Evolutionary conservation across 208 protist species (phyloP).

Genomic region (Acanthamoeba triangularis): DNA sequence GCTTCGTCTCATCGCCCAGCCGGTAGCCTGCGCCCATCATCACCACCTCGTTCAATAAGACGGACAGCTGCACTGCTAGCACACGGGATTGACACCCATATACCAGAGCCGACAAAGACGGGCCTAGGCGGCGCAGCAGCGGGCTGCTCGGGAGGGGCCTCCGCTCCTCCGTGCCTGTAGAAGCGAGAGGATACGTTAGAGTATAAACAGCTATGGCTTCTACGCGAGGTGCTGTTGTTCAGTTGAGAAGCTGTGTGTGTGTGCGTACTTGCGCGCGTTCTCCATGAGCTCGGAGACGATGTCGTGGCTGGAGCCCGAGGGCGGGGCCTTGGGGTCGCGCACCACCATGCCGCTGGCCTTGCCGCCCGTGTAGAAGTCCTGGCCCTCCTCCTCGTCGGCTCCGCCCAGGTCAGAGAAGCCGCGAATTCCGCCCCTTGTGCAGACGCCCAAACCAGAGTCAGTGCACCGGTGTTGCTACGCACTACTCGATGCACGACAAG

Average conservation of each 20-base stretch:
- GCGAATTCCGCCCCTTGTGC: not conserved
- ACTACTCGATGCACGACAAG: not conserved
- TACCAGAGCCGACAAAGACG: slow-evolving; percentile 31
- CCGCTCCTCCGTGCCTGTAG: not conserved
- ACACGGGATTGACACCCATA: not conserved
- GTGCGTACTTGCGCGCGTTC: not conserved
- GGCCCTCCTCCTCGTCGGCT: not conserved
- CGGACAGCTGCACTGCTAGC: no score
- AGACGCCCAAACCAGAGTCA: not conserved
- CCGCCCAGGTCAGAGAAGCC: slow-evolving; percentile 36
- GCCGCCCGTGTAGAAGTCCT: slow-evolving; percentile 26
- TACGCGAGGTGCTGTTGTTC: not conserved
- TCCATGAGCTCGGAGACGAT: slow-evolving; percentile 17
- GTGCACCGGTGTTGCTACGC: not conserved
- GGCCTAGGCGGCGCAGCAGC: not conserved
- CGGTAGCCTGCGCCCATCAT: not conserved
- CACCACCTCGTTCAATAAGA: no score
- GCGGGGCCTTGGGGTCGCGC: not conserved
- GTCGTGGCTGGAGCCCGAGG: not conserved
- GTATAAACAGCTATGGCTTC: not conserved
- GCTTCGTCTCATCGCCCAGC: not conserved
- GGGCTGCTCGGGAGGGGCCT: not conserved
- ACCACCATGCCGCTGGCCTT: slow-evolving; percentile 53
- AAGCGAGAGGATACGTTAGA: not conserved
- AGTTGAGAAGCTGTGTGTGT: not conserved